Percentiles rank a stretch among this genome's conserved stretches.
These are phyloP conservation scores for Metroxylon sagu DNA, from an alignment of 176 grass and related monocot species.

Conservation along the genomic window DNA sequence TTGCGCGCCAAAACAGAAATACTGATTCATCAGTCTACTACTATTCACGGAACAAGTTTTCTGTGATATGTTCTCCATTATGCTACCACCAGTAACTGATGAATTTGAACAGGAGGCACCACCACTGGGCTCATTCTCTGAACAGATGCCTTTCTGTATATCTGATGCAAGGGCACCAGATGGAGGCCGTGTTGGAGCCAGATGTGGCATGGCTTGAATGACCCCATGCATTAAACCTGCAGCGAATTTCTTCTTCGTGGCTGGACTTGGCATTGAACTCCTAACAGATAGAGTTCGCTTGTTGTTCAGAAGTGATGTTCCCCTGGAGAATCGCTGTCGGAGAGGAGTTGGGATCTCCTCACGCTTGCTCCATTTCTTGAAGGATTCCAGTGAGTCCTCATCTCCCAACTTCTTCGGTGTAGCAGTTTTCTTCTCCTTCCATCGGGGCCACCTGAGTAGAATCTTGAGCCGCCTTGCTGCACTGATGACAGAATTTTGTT, in stretches of 20 bases:
- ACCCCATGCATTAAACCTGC: conserved; percentile 63
- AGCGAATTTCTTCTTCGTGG: conserved; percentile 65
- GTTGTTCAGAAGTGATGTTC: conserved; percentile 39
- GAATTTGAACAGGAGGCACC: conserved; percentile 68
- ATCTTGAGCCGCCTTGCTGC: conserved; percentile 74
- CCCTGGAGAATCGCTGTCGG: conserved; percentile 53
- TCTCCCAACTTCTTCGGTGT: conserved; percentile 32
- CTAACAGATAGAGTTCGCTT: conserved; percentile 65
- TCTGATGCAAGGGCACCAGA: conserved; percentile 17
- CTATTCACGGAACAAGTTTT: conserved; percentile 35
- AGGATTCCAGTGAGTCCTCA: conserved; percentile 39
- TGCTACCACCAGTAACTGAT: conserved; percentile 18
- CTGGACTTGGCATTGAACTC: conserved; percentile 37
- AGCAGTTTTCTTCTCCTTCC: conserved; percentile 53
- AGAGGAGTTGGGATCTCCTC: conserved; percentile 57
- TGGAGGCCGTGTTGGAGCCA: conserved; percentile 22
- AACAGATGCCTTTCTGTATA: conserved; percentile 48
- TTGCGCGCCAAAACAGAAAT: conserved; percentile 81
- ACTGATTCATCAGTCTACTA: conserved; percentile 60
- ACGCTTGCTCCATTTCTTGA: conserved; percentile 43
- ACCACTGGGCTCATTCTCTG: conserved; percentile 27
- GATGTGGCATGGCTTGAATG: conserved; percentile 71
- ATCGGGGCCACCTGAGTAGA: conserved; percentile 67
- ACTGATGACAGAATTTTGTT: conserved; percentile 43
- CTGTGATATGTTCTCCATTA: conserved; percentile 12